Conservation (phyloP, 768 basidiomycete genomes). For the Neoboletus brunneissimus region DNA sequence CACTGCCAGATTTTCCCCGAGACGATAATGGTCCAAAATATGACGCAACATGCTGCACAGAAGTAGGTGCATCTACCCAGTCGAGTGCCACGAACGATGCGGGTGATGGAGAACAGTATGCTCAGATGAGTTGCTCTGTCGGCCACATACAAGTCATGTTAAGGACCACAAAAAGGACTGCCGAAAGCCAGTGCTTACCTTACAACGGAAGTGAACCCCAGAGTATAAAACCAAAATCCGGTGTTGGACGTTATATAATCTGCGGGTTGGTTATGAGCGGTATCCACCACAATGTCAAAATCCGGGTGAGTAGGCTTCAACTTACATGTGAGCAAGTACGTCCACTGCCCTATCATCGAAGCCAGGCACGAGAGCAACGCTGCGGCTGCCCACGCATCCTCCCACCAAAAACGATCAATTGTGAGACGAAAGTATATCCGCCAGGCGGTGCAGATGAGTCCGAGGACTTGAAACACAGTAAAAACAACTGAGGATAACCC, state of each 20-base stretch:
- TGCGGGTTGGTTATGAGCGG: not conserved
- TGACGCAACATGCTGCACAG: not conserved
- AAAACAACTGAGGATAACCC: not conserved
- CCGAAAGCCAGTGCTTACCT: not conserved
- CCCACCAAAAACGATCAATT: constrained; percentile 18
- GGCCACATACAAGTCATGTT: not conserved
- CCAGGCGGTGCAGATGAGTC: constrained; percentile 10
- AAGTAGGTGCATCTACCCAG: not conserved
- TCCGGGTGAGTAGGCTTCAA: not conserved
- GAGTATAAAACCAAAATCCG: constrained; percentile 5
- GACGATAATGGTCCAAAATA: not conserved
- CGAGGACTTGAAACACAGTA: not conserved
- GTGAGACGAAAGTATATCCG: constrained; percentile 14
- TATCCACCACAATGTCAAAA: not conserved
- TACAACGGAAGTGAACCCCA: constrained; percentile 4
- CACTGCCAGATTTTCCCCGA: constrained; percentile 6
- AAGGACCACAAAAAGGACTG: not conserved
- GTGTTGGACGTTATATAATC: not conserved
- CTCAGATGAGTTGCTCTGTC: constrained; percentile 9
- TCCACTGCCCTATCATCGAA: constrained; percentile 11
- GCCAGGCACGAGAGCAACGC: constrained; percentile 5
- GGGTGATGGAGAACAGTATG: constrained; percentile 17
- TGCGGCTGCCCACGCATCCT: constrained; percentile 16
- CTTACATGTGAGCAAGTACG: constrained; percentile 2
- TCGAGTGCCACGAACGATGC: constrained; percentile 3